Conservation (phyloP, 768 basidiomycete species). For the Serendipita sp. region DNA sequence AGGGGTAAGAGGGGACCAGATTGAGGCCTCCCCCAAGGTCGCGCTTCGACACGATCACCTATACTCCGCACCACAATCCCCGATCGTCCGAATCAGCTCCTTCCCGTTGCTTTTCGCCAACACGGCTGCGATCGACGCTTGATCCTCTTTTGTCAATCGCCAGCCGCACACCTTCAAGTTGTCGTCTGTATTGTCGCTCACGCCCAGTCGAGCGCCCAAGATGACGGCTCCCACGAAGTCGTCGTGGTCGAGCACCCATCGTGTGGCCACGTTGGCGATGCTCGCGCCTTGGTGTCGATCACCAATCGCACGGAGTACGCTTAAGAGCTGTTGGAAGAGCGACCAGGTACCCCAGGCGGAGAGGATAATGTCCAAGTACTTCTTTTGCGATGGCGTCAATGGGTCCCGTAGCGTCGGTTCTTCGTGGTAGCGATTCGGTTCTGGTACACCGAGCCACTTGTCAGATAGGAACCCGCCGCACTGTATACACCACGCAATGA, state of each 20-base stretch:
- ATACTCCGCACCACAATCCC: conserved; percentile 78
- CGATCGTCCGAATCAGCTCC: conserved; percentile 47
- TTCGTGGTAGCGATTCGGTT: conserved; percentile 56
- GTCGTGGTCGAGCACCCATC: conserved; percentile 67
- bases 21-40: too few species aligned
- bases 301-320: conserved; percentile 43
- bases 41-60: conserved; percentile 23
- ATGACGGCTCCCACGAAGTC: conserved; percentile 60
- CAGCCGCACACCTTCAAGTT: conserved; percentile 50
- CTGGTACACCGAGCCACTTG: conserved; percentile 47
- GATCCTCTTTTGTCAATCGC: conserved; percentile 38
- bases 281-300: conserved; percentile 39
- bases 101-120: conserved; percentile 44
- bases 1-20: too few species aligned
- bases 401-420: conserved; percentile 13
- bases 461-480: conserved; percentile 74
- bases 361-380: conserved; percentile 76
- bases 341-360: conserved; percentile 66
- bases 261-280: conserved; percentile 63
- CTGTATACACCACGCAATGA: conserved; percentile 22
- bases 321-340: conserved; percentile 53
- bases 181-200: conserved; percentile 57
- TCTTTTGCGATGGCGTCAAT: conserved; percentile 69
- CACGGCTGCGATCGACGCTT: conserved; percentile 44
- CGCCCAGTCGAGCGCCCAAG: conserved; percentile 57